Evolutionary conservation across 345 rosid species (phyloP).

Genomic region (Heritiera littoralis): DNA sequence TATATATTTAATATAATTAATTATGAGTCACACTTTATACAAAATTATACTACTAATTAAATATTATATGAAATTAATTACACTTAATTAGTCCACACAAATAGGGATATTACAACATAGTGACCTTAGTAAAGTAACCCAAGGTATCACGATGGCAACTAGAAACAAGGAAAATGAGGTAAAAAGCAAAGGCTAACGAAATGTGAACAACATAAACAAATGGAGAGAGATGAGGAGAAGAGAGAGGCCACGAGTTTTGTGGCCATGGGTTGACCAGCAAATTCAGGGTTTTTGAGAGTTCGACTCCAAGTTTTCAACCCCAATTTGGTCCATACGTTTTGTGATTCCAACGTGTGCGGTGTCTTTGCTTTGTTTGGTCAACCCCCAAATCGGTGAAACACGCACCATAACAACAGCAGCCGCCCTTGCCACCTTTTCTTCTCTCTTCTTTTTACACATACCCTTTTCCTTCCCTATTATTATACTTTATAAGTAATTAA

Average conservation of each 20-base stretch:
- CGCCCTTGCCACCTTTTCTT: not conserved
- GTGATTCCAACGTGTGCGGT: conserved; percentile 6
- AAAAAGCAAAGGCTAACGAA: not conserved
- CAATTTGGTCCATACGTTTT: not conserved
- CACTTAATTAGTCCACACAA: no score
- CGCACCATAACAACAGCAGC: not conserved
- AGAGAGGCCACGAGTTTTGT: not conserved
- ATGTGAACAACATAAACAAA: not conserved
- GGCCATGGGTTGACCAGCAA: conserved; percentile 8
- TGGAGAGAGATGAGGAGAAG: not conserved
- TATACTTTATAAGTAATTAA: not conserved
- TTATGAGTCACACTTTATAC: no score
- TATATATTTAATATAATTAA: no score
- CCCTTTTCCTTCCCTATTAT: not conserved
- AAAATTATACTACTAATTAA: no score
- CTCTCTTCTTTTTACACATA: not conserved
- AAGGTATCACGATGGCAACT: not conserved
- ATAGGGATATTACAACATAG: no score
- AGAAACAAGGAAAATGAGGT: not conserved
- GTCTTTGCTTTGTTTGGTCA: not conserved
- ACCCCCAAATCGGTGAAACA: conserved; percentile 14
- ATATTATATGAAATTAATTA: no score
- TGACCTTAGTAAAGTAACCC: not conserved
- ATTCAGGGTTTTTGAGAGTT: not conserved
- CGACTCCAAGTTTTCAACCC: not conserved